phyloP scores from a whole-genome alignment of 352 stramenopile genomes.

The Blastocystis sp. region DNA sequence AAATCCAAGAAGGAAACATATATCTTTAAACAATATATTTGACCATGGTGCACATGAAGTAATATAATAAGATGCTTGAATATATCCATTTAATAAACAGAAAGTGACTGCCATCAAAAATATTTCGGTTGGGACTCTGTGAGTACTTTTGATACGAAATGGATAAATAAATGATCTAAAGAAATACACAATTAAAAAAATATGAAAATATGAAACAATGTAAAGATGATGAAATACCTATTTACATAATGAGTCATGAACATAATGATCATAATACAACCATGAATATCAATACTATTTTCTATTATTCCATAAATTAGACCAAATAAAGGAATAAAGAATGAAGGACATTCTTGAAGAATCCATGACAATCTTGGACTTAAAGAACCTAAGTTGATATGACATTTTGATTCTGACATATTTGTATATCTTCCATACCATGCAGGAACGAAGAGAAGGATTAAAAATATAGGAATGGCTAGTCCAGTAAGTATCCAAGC shows the following conservation, averaged over 20 bases:
- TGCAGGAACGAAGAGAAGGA: constrained; percentile 30
- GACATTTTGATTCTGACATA: no score
- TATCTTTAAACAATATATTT: constrained; percentile 22
- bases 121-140: constrained; percentile 48
- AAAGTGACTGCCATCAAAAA: constrained; percentile 45
- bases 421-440: constrained; percentile 26
- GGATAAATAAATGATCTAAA: constrained; percentile 50
- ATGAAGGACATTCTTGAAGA: constrained; percentile 37
- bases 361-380: constrained; percentile 30
- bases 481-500: constrained; percentile 1
- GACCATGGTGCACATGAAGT: constrained; percentile 36
- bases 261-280: constrained; percentile 41
- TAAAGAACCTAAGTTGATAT: constrained; percentile 8
- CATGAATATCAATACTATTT: constrained; percentile 40
- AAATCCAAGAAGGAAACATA: constrained; percentile 44
- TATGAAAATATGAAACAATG: not conserved
- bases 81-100: constrained; percentile 47
- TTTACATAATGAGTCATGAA: constrained; percentile 56
- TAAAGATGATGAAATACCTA: constrained; percentile 19
- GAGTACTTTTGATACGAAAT: constrained; percentile 46
- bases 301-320: not conserved
- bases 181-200: not conserved
- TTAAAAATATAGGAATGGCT: constrained; percentile 1
- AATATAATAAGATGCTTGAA: constrained; percentile 41
- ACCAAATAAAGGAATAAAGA: constrained; percentile 32